Evolutionary conservation across 2,329 filamentous ascomycete genomes (phyloP).

Genomic region (Lecanicillium sp.): DNA sequence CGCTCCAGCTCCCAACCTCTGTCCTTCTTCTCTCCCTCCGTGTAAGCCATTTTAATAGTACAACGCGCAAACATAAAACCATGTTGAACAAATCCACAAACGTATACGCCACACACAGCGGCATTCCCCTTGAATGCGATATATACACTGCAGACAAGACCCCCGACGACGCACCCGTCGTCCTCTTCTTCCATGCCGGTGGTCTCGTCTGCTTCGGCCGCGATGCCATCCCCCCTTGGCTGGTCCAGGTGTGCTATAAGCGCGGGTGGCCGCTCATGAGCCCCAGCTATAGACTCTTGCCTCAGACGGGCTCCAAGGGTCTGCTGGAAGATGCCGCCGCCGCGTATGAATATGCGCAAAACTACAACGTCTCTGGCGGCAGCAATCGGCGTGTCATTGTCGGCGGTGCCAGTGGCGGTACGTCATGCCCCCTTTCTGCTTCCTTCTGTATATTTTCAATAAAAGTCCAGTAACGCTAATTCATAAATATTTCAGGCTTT

Average conservation of each 20-base stretch:
- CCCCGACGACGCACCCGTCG: slow-evolving; percentile 17
- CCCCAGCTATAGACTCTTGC: slow-evolving; percentile 26
- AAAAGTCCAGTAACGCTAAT: neutral
- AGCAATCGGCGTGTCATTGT: slow-evolving; percentile 20
- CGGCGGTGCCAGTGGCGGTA: slow-evolving; percentile 26
- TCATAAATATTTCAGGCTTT: slow-evolving; percentile 18
- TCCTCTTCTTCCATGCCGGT: slow-evolving; percentile 29
- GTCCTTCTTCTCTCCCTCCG: too few relatives aligned
- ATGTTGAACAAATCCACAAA: slow-evolving; percentile 21
- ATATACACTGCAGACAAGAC: slow-evolving; percentile 21
- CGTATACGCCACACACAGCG: slow-evolving; percentile 20
- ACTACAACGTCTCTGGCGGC: slow-evolving; percentile 10
- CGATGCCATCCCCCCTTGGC: slow-evolving; percentile 25
- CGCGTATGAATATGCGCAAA: slow-evolving; percentile 22
- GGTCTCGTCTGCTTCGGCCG: slow-evolving; percentile 24
- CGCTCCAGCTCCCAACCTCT: too few relatives aligned
- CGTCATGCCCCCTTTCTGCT: neutral
- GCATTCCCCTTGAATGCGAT: slow-evolving; percentile 26
- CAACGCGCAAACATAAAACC: too few relatives aligned
- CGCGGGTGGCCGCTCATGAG: slow-evolving; percentile 26
- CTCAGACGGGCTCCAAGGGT: slow-evolving; percentile 19
- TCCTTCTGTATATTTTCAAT: neutral
- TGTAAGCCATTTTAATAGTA: too few relatives aligned
- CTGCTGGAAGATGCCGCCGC: slow-evolving; percentile 22
- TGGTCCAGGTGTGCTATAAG: slow-evolving; percentile 24